Evolutionary conservation across 768 basidiomycete genomes (phyloP).

Genomic region (Phylloporus rhodoxanthus): DNA sequence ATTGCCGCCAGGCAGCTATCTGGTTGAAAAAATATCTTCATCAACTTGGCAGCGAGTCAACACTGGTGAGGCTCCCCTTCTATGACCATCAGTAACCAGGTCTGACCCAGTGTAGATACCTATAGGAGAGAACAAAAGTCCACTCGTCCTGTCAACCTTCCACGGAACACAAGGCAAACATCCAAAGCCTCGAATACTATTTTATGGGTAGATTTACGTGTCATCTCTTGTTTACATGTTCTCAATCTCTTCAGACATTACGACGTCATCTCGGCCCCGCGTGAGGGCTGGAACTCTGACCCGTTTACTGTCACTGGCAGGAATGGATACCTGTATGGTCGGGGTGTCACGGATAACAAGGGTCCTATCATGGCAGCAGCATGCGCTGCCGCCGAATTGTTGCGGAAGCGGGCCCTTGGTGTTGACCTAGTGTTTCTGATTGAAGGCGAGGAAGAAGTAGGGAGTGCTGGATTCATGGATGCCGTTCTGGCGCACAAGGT

Average conservation of each 20-base stretch:
- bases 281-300: conserved; percentile 71
- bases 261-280: conserved; percentile 85
- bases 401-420: conserved; percentile 65
- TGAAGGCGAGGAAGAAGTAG: conserved; percentile 97
- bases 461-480: conserved; percentile 80
- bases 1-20: conserved; percentile 91
- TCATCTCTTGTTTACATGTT: neutral
- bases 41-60: conserved; percentile 81
- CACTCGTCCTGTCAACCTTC: conserved; percentile 87
- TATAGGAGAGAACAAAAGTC: conserved; percentile 71
- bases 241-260: conserved; percentile 60
- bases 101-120: conserved; percentile 48
- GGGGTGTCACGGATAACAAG: conserved; percentile 92
- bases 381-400: conserved; percentile 79
- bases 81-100: neutral
- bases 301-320: conserved; percentile 78
- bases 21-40: conserved; percentile 85
- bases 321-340: conserved; percentile 87
- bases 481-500: conserved; percentile 75
- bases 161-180: conserved; percentile 55
- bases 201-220: conserved; percentile 65
- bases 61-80: conserved; percentile 45
- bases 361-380: conserved; percentile 91
- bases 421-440: conserved; percentile 87
- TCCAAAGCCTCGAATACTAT: conserved; percentile 69